phyloP scores from a whole-genome alignment of 768 basidiomycete species.

The Kwoniella shandongensis region DNA sequence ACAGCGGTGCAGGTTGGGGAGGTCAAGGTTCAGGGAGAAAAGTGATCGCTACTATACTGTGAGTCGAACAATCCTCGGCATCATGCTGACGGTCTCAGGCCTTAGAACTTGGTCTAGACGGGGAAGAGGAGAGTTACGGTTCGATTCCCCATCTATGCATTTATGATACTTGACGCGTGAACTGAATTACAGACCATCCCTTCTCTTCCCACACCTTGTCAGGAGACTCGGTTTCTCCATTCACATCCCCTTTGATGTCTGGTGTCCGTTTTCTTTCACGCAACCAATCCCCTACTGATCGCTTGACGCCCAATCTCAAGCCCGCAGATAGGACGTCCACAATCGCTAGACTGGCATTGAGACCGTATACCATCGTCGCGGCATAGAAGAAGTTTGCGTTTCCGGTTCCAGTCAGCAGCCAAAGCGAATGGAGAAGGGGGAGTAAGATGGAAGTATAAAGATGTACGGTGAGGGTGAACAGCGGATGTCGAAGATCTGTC shows the following conservation, averaged over 20 bases:
- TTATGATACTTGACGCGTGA: conserved; percentile 6
- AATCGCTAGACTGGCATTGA: conserved; percentile 78
- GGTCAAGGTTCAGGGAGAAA: conserved; percentile 40
- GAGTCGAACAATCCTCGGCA: conserved; percentile 13
- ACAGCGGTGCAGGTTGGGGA: conserved; percentile 43
- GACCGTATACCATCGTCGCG: conserved; percentile 86
- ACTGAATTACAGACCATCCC: conserved; percentile 39
- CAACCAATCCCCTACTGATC: conserved; percentile 14
- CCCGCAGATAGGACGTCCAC: conserved; percentile 81
- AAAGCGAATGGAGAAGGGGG: conserved; percentile 86
- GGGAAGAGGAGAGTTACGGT: background rate
- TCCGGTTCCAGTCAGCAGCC: conserved; percentile 86
- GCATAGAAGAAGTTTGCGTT: conserved; percentile 99
- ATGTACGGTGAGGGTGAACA: conserved; percentile 78
- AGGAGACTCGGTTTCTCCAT: background rate
- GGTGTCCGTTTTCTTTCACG: conserved; percentile 6
- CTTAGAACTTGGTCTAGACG: conserved; percentile 1
- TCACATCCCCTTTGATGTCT: background rate
- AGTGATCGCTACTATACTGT: conserved; percentile 48
- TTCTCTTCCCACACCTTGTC: conserved; percentile 59
- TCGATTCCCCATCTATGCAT: conserved; percentile 5
- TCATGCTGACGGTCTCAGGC: background rate
- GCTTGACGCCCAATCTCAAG: conserved; percentile 63
- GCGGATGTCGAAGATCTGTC: conserved; percentile 77
- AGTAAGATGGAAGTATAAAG: conserved; percentile 79